These are phyloP conservation scores for Fusarium domesticum DNA, from an alignment of 2,329 filamentous ascomycete species.

Conservation along the genomic window DNA sequence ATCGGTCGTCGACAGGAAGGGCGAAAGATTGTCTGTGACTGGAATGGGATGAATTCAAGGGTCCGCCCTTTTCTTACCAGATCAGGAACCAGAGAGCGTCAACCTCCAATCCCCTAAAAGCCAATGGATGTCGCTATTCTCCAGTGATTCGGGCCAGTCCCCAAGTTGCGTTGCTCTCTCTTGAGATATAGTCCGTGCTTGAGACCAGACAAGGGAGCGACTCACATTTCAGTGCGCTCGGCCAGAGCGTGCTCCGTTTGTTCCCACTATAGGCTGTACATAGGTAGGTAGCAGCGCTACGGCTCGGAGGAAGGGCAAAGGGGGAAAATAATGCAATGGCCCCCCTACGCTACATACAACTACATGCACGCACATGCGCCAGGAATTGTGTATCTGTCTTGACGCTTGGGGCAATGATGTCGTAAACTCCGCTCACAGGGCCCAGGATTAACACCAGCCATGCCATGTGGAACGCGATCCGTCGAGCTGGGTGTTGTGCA, in stretches of 20 bases:
- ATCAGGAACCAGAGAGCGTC: slow-evolving; percentile 15
- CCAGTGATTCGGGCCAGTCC: background rate
- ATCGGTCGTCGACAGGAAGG: slow-evolving; percentile 12
- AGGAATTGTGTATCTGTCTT: slow-evolving; percentile 3
- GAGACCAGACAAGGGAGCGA: slow-evolving; percentile 27
- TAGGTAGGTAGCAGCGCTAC: too few relatives aligned
- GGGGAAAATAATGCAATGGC: too few relatives aligned
- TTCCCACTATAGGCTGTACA: too few relatives aligned
- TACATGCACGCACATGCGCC: too few relatives aligned
- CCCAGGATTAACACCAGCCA: slow-evolving; percentile 11
- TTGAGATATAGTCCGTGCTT: slow-evolving; percentile 17
- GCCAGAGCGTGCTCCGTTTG: slow-evolving; percentile 18
- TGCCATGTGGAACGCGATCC: slow-evolving; percentile 19
- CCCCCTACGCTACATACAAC: too few relatives aligned
- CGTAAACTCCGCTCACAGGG: slow-evolving; percentile 11
- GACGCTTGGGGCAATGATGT: slow-evolving; percentile 26
- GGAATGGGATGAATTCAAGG: slow-evolving; percentile 21
- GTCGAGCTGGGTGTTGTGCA: slow-evolving; percentile 19
- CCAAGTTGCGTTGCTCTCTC: too few relatives aligned
- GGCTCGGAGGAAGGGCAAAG: too few relatives aligned
- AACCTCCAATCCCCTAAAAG: slow-evolving; percentile 11
- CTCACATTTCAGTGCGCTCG: slow-evolving; percentile 32
- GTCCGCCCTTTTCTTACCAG: slow-evolving; percentile 14
- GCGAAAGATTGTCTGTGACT: slow-evolving; percentile 17
- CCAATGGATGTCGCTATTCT: slow-evolving; percentile 17